Percentiles rank a stretch among this genome's conserved stretches.
Conservation (phyloP, 2,329 filamentous ascomycete genomes). For the Apiospora sp. region DNA sequence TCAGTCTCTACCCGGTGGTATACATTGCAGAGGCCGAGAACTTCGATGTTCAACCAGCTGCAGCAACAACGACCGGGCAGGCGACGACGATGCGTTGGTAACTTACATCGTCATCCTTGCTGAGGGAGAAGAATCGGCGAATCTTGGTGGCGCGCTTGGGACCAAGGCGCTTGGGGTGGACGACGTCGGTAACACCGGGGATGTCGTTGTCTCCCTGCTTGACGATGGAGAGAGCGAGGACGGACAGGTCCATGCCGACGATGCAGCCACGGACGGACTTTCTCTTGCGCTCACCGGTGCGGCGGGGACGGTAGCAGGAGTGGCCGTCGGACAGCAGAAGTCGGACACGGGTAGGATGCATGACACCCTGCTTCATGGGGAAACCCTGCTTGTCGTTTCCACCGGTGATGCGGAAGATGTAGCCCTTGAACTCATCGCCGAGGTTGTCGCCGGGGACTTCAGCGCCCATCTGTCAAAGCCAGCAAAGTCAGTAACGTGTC, state of each 20-base stretch:
- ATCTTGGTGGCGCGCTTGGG: constrained; percentile 99
- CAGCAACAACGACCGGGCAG: constrained; percentile 66
- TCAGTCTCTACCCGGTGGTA: constrained; percentile 53
- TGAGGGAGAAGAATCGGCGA: constrained; percentile 98
- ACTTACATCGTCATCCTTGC: constrained; percentile 99
- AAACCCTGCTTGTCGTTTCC: constrained; percentile 99
- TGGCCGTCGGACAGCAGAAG: constrained; percentile 96
- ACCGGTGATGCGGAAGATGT: constrained; percentile 99
- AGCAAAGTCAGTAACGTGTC: constrained; percentile 26
- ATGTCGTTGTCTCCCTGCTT: constrained; percentile 97
- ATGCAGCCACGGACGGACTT: constrained; percentile 99
- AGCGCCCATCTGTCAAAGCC: constrained; percentile 74
- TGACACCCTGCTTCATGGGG: constrained; percentile 99
- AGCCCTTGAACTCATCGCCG: constrained; percentile 99
- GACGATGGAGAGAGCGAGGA: constrained; percentile 92
- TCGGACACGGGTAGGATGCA: constrained; percentile 98
- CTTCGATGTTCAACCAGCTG: constrained; percentile 43
- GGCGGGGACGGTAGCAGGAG: constrained; percentile 99
- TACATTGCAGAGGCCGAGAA: constrained; percentile 49
- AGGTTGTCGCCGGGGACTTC: constrained; percentile 94
- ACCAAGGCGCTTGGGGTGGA: constrained; percentile 98
- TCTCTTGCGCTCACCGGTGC: constrained; percentile 98
- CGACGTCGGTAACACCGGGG: constrained; percentile 95
- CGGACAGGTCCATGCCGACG: constrained; percentile 92
- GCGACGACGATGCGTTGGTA: constrained; percentile 70